Percentiles rank a stretch among this genome's conserved stretches.
These are phyloP conservation scores for Didymella pomorum DNA, from an alignment of 2,329 filamentous ascomycete species.

Conservation along the genomic window DNA sequence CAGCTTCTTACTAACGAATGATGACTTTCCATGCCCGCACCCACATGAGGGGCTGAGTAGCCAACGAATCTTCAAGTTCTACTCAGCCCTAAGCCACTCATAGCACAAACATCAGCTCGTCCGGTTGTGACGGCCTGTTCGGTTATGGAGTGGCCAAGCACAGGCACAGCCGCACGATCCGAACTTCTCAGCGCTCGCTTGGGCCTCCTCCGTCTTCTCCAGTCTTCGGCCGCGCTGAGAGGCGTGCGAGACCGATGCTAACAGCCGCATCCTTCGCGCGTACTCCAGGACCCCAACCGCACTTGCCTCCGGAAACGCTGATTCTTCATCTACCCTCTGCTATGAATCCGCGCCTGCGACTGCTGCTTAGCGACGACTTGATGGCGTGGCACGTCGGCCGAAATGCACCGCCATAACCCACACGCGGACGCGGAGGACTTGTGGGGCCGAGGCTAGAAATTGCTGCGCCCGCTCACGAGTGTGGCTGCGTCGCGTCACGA, in stretches of 20 bases:
- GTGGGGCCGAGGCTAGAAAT: slow-evolving; percentile 20
- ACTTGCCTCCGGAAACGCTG: neutral
- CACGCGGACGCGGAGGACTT: slow-evolving; percentile 7
- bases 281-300: neutral
- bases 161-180: slow-evolving; percentile 21
- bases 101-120: slow-evolving; percentile 22
- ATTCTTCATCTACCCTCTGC: neutral
- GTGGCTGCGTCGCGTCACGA: slow-evolving; percentile 29
- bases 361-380: neutral
- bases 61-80: slow-evolving; percentile 35
- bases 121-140: slow-evolving; percentile 31
- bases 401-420: slow-evolving; percentile 12
- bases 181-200: slow-evolving; percentile 9
- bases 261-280: slow-evolving; percentile 2
- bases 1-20: slow-evolving; percentile 30
- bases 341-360: neutral
- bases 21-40: slow-evolving; percentile 33
- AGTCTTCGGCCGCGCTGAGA: slow-evolving; percentile 4
- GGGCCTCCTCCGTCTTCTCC: neutral
- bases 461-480: slow-evolving; percentile 28
- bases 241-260: slow-evolving; percentile 2
- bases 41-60: slow-evolving; percentile 40
- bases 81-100: slow-evolving; percentile 43
- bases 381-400: neutral
- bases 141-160: slow-evolving; percentile 15